These are phyloP conservation scores for Penicillium sclerotiorum DNA, from an alignment of 2,329 filamentous ascomycete species.

Conservation along the genomic window DNA sequence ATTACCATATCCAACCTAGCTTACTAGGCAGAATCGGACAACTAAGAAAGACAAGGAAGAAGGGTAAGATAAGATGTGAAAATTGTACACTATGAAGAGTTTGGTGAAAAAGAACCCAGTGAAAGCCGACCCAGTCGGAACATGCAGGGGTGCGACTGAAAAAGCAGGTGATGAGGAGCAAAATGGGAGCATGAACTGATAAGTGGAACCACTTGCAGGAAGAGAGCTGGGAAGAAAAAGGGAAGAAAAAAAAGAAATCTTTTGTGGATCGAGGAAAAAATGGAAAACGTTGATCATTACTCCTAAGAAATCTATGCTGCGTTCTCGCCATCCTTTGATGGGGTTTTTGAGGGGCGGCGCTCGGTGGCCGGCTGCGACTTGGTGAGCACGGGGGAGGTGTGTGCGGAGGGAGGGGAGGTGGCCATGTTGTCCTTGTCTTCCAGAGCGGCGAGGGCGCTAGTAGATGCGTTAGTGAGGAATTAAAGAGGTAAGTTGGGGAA, in stretches of 20 bases:
- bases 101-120: conserved; percentile 17
- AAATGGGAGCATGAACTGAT: conserved; percentile 6
- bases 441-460: conserved; percentile 51
- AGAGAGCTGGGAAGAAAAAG: conserved; percentile 2
- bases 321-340: conserved; percentile 45
- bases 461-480: conserved; percentile 12
- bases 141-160: conserved; percentile 25
- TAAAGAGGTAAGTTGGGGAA: neutral
- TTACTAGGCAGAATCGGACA: too few relatives aligned
- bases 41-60: conserved; percentile 4
- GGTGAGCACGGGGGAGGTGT: conserved; percentile 49
- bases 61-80: conserved; percentile 26
- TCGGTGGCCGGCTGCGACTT: conserved; percentile 51
- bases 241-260: conserved; percentile 29
- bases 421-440: conserved; percentile 51
- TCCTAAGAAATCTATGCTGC: conserved; percentile 44
- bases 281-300: conserved; percentile 43
- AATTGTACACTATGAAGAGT: conserved; percentile 35
- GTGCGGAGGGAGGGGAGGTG: conserved; percentile 52
- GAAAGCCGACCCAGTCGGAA: conserved; percentile 30
- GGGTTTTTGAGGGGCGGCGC: conserved; percentile 47
- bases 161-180: conserved; percentile 12
- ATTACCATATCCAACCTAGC: too few relatives aligned
- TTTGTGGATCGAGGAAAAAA: conserved; percentile 31
- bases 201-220: neutral